Evolutionary conservation across 768 basidiomycete genomes (phyloP).

Genomic region (Mycena albidolilacea): DNA sequence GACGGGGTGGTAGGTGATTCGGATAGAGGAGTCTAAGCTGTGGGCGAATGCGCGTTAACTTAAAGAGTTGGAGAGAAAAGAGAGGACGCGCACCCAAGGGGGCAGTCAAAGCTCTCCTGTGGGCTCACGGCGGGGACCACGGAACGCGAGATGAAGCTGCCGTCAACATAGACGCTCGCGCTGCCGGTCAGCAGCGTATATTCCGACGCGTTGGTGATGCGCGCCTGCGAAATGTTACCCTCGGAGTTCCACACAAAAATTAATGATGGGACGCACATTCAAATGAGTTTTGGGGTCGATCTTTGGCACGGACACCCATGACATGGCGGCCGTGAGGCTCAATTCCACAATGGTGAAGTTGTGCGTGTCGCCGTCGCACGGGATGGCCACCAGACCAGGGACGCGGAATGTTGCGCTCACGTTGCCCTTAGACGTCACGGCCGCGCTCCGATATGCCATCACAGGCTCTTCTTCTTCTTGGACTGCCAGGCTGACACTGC

Average conservation of each 20-base stretch:
- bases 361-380: constrained; percentile 48
- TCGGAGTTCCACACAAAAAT: not conserved
- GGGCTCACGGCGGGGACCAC: constrained; percentile 53
- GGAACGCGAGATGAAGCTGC: constrained; percentile 57
- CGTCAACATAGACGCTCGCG: constrained; percentile 58
- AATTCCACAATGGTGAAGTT: constrained; percentile 53
- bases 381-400: constrained; percentile 51
- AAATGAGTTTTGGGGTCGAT: constrained; percentile 51
- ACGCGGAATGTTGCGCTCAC: constrained; percentile 52
- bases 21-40: constrained; percentile 57
- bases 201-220: constrained; percentile 56
- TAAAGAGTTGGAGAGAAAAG: not conserved
- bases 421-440: constrained; percentile 47
- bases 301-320: constrained; percentile 56
- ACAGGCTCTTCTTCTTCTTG: not conserved
- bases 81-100: constrained; percentile 52
- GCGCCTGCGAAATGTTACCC: constrained; percentile 46
- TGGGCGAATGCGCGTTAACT: not conserved
- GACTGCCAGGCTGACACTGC: not conserved
- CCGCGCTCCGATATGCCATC: constrained; percentile 13
- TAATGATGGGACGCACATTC: constrained; percentile 42
- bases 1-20: constrained; percentile 55
- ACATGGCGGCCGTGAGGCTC: constrained; percentile 49
- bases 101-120: constrained; percentile 56
- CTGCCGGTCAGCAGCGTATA: constrained; percentile 54